Percentiles rank a stretch among this genome's conserved stretches.
Conservation (phyloP, 108 stramenopile species). For the Cyclotella cryptica region DNA sequence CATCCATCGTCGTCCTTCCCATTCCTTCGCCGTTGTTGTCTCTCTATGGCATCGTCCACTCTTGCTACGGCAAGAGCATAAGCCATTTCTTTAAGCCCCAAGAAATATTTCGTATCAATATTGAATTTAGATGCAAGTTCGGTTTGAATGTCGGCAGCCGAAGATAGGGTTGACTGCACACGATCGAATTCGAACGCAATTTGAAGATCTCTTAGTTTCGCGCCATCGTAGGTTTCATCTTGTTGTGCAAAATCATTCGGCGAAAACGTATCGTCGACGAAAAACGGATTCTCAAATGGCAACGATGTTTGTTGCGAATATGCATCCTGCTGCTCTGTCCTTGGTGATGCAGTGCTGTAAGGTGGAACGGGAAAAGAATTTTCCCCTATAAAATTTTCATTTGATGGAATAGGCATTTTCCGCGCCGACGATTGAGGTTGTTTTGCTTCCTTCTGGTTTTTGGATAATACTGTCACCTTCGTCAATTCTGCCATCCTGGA, state of each 20-base stretch:
- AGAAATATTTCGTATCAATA: conserved; percentile 45
- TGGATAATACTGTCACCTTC: conserved; percentile 13
- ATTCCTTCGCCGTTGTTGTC: conserved; percentile 18
- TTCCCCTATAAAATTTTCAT: not conserved
- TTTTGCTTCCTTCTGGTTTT: conserved; percentile 9
- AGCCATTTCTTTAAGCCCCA: conserved; percentile 52
- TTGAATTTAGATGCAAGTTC: conserved; percentile 43
- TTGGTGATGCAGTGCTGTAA: not conserved
- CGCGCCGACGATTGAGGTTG: not conserved
- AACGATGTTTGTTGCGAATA: not conserved
- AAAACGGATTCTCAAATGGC: not conserved
- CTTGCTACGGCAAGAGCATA: conserved; percentile 52
- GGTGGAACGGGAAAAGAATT: not conserved
- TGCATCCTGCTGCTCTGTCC: not conserved
- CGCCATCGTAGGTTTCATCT: conserved; percentile 2
- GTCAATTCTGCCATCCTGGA: conserved; percentile 25
- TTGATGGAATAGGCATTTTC: not conserved
- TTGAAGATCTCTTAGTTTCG: conserved; percentile 44
- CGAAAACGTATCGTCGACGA: not conserved
- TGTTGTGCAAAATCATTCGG: not conserved
- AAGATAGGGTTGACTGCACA: conserved; percentile 32
- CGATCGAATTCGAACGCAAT: conserved; percentile 54
- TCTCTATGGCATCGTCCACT: conserved; percentile 43
- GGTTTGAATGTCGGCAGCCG: conserved; percentile 15
- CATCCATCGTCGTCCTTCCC: conserved; percentile 33